Evolutionary conservation across 331 rosid species (phyloP).

Genomic region (Pyrus hybrid): DNA sequence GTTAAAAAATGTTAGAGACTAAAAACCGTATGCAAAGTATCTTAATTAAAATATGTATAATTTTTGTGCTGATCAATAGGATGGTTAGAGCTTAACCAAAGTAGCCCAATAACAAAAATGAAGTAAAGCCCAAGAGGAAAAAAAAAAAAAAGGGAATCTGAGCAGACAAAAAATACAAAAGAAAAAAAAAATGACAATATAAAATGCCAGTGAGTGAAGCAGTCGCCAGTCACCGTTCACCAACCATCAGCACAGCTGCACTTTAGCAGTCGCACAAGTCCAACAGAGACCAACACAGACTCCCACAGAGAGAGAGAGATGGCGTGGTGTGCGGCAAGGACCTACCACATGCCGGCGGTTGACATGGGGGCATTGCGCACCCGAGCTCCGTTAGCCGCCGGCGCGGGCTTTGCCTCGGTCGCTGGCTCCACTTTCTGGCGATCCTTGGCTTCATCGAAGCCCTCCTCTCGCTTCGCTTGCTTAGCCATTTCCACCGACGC

Average conservation of each 20-base stretch:
- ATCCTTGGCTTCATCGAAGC: constrained; percentile 31
- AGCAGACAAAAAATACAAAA: too few relatives aligned
- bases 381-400: constrained; percentile 34
- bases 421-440: constrained; percentile 53
- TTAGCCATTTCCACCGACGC: constrained; percentile 49
- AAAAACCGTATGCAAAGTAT: accelerated
- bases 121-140: not conserved
- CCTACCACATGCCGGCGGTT: constrained; percentile 44
- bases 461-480: constrained; percentile 58
- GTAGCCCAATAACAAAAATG: not conserved
- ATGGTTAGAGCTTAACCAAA: not conserved
- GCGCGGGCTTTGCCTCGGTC: constrained; percentile 42
- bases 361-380: constrained; percentile 25
- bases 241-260: not conserved
- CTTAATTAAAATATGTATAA: accelerated
- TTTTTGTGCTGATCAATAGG: too few relatives aligned
- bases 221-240: not conserved
- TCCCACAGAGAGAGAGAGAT: constrained; percentile 15
- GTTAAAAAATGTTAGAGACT: accelerated
- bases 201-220: not conserved
- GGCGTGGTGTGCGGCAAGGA: constrained; percentile 62
- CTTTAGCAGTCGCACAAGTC: not conserved
- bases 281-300: not conserved
- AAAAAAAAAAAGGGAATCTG: too few relatives aligned
- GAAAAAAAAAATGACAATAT: not conserved